Evolutionary conservation across 164 flowering plant genomes (phyloP), one percentile per base, ranked within the genome.

Genomic region (Stephania yunnanensis): DNA sequence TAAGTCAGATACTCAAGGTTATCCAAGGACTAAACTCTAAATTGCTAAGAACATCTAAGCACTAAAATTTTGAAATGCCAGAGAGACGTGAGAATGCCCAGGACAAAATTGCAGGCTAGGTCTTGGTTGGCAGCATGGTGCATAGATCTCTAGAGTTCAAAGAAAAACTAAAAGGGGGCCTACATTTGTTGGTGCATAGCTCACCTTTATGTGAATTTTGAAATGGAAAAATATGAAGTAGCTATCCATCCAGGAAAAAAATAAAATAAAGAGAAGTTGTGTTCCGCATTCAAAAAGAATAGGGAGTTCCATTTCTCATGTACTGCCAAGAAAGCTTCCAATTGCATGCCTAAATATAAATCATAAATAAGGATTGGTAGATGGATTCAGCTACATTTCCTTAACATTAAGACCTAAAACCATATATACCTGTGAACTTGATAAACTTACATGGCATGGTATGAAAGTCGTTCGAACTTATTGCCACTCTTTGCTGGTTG

Each of bases 371-470:
- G 15, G 45, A 12, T 53, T 42, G 13, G 22, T 17, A 58, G 2
- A 61, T 63, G 30, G 15, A 19, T 29, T 46, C 71, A 64, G 61
- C 11, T 45, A 48, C 7, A 48, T 20, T 4, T 30, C n/a, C 48
- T 6, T 1, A 20, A 25, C 42, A 53, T 22, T 17, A 46, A 50
- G 17, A 30, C 30, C 7, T 71, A 71, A 45, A 30, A 31, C 64
- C 19, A 42, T 15, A 65, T 8, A 69, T 17, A 53, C 15, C n/a
- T 44, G 20, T 10, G 29, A 19, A 36, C 75, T 22, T 13, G 22
- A 46, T 53, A 44, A 89, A 89, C 97, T 87, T 80, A 93, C 98
- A 95, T 93, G 63, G 93, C 87, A 82, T 82, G 91, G 78, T 91
- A 93, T 15, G 99, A 93, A 68, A 86, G 86, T 46, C 89, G 85